Base-by-base conservation (phyloP, 1,284 basidiomycete genomes). In the Cystobasidium pallidum region DNA sequence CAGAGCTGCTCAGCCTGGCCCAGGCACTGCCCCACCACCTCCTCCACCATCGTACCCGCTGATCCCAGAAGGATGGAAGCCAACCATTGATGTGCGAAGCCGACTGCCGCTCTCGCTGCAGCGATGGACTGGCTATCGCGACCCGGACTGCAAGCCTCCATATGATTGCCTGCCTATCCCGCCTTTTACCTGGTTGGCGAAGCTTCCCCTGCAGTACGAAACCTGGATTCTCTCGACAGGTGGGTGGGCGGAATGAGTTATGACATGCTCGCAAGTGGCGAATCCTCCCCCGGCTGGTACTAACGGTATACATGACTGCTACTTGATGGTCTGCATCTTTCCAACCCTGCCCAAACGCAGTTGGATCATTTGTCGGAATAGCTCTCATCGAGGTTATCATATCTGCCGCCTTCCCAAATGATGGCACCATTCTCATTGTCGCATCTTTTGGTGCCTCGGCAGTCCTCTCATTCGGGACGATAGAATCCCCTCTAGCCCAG, bases 401-500 rank as follows among this genome's bases (percentile, higher is more conserved):
- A 75, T 81, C 82, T 26, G 82, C 83, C 66, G 82, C 83, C 10
- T 81, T 80, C 87, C 88, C 77, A 78, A 84, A 21, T 78, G 82
- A 55, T 77, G 84, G 51, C 81, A 82, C 26, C 84, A 86, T 0
- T 86, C 87, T 0, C 76, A 84, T 24, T 19, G 55, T 45, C 32
- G 62, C 51, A 30, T 7, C 34, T 3, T 77, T 86, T 85, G 87
- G 86, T 24, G 87, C 87, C 17, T 84, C 84, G 3, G 86, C 86
- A 11, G 86, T 88, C 2, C 81, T 89, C 30, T 81, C 85, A 24
- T 88, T 86, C 73, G 86, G 85, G 15, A 83, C 84, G 0, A 83
- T 87, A 43, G 86, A 88, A 43, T 82, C 83, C 1, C 87, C 88
- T 2, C 80, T 88, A 41, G 84, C 86, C 0, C 87, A 88, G 78